phyloP scores from a whole-genome alignment of 352 stramenopile species.

The Globisporangium parvum region DNA sequence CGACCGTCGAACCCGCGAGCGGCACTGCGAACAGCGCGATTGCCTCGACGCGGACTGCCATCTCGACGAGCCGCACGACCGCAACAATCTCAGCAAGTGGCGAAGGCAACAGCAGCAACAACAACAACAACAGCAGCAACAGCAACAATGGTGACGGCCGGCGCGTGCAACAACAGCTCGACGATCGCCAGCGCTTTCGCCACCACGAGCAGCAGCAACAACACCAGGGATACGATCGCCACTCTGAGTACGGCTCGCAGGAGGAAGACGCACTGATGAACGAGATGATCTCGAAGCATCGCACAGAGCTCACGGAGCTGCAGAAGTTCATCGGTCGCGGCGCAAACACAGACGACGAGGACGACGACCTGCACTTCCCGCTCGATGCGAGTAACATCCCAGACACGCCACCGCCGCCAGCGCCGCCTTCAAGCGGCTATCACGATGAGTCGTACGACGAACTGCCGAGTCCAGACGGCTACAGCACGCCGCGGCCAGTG shows the following conservation, averaged over 20 bases:
- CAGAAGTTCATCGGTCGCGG: constrained; percentile 38
- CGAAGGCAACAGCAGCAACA: neutral
- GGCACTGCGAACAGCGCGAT: constrained; percentile 1
- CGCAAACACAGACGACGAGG: constrained; percentile 13
- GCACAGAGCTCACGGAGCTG: constrained; percentile 42
- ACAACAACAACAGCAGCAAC: neutral
- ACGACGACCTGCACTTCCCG: constrained; percentile 14
- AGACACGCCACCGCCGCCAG: constrained; percentile 18
- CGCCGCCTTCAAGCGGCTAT: constrained; percentile 4
- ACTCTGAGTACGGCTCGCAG: constrained; percentile 7
- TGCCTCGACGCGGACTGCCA: neutral
- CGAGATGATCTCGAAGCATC: constrained; percentile 48
- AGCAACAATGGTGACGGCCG: neutral
- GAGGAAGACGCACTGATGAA: constrained; percentile 47
- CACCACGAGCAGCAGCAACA: neutral
- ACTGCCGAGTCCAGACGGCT: constrained; percentile 16
- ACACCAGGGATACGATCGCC: neutral
- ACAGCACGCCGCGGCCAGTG: constrained; percentile 28
- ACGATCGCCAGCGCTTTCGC: neutral
- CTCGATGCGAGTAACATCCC: constrained; percentile 9
- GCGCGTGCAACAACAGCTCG: constrained; percentile 2
- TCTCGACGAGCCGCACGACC: constrained; percentile 6
- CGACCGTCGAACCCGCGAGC: constrained; percentile 2
- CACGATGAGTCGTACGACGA: constrained; percentile 19
- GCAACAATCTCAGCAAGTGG: neutral